Conservation (phyloP, 192 early-diverging fungal species). For the Backusella macrospora region DNA sequence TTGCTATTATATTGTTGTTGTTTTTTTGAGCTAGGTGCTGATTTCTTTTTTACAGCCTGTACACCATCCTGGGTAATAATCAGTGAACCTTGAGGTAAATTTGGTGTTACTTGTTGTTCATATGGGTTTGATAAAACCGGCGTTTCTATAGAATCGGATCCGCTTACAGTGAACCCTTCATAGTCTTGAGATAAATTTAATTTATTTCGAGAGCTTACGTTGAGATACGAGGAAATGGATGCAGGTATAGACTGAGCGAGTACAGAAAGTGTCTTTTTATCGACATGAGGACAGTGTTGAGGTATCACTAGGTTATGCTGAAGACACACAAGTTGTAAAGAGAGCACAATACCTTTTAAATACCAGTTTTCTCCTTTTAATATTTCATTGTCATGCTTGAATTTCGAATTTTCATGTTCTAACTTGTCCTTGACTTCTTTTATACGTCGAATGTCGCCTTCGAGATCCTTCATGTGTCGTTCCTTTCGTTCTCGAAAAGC, state of each 20-base stretch:
- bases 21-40: neutral
- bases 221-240: constrained; percentile 29
- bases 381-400: constrained; percentile 45
- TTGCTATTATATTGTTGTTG: neutral
- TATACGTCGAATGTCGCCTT: constrained; percentile 69
- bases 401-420: constrained; percentile 41
- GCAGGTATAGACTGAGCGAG: constrained; percentile 24
- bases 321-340: constrained; percentile 40
- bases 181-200: constrained; percentile 10
- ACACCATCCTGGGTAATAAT: constrained; percentile 19
- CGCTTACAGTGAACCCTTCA: neutral
- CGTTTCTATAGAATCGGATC: neutral
- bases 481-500: constrained; percentile 88
- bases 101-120: neutral
- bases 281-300: constrained; percentile 33
- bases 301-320: constrained; percentile 35
- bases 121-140: neutral
- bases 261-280: constrained; percentile 22
- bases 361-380: constrained; percentile 52
- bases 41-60: neutral
- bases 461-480: constrained; percentile 74
- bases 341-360: constrained; percentile 49
- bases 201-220: constrained; percentile 36
- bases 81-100: constrained; percentile 3
- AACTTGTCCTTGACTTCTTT: constrained; percentile 57